Percentiles rank a stretch among this genome's conserved stretches.
phyloP scores from a whole-genome alignment of 2,329 filamentous ascomycete genomes.

The Calycina marina region DNA sequence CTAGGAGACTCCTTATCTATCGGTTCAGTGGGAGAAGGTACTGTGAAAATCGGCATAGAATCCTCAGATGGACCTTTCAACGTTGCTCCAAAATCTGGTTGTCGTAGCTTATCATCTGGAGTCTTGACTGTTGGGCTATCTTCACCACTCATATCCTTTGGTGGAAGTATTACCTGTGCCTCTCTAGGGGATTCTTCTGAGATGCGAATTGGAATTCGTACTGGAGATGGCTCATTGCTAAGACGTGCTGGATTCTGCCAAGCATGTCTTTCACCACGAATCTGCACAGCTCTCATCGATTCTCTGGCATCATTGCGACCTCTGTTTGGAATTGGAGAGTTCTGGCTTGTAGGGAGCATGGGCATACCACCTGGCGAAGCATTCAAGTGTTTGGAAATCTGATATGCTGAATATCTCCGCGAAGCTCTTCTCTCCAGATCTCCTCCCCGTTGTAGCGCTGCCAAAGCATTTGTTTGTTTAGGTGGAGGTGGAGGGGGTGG shows the following conservation, averaged over 20 bases:
- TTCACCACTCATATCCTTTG: constrained; percentile 23
- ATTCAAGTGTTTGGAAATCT: constrained; percentile 88
- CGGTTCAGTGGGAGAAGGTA: constrained; percentile 12
- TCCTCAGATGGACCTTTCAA: constrained; percentile 42
- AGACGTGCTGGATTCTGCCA: constrained; percentile 28
- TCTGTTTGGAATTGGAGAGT: constrained; percentile 70
- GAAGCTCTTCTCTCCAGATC: constrained; percentile 88
- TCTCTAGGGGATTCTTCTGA: constrained; percentile 32
- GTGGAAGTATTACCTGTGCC: constrained; percentile 23
- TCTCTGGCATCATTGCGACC: constrained; percentile 66
- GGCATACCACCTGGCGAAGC: constrained; percentile 69
- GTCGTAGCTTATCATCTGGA: constrained; percentile 44
- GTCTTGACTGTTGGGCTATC: constrained; percentile 29
- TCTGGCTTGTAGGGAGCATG: constrained; percentile 72
- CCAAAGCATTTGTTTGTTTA: constrained; percentile 77
- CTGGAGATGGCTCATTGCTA: constrained; percentile 44
- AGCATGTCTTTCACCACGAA: constrained; percentile 36
- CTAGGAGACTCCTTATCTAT: constrained; percentile 3
- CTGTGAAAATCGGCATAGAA: constrained; percentile 24
- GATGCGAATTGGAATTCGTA: constrained; percentile 42
- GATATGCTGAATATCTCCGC: constrained; percentile 85
- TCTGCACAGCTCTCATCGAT: constrained; percentile 61
- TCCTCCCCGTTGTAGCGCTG: constrained; percentile 78
- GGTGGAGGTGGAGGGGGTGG: constrained; percentile 68
- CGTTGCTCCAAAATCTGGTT: constrained; percentile 29